These are phyloP conservation scores for Pseudoturritis turrita DNA, from an alignment of 345 rosid species.

Conservation along the genomic window DNA sequence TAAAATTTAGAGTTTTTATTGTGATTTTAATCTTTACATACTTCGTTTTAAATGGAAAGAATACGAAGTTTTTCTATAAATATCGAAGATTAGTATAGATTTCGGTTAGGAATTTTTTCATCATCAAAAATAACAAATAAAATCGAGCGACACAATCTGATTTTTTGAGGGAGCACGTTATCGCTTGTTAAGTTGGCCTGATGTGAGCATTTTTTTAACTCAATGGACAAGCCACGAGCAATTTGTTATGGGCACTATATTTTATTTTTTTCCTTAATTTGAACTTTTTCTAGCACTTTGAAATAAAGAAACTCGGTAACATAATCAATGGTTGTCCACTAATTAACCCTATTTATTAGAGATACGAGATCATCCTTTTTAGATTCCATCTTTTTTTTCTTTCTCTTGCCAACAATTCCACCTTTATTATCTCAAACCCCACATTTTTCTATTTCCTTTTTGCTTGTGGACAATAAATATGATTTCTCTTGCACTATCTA, in stretches of 20 bases:
- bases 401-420: constrained; percentile 7
- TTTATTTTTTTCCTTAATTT: not conserved
- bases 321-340: constrained; percentile 31
- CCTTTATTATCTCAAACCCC: constrained; percentile 24
- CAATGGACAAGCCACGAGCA: not conserved
- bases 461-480: not conserved
- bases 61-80: too few relatives aligned
- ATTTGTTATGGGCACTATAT: constrained; percentile 3
- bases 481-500: constrained; percentile 14
- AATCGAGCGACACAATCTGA: not conserved
- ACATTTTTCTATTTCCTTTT: constrained; percentile 16
- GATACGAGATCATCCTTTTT: constrained; percentile 19
- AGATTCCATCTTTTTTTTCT: constrained; percentile 11
- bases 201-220: not conserved
- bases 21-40: not conserved
- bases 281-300: not conserved
- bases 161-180: not conserved
- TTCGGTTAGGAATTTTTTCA: not conserved
- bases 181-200: not conserved
- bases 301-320: constrained; percentile 11
- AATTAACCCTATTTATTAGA: constrained; percentile 21
- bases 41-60: not conserved
- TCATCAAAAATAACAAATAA: not conserved
- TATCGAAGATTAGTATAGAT: not conserved
- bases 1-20: too few relatives aligned